Base-by-base conservation (phyloP, 306 rosid species). In the Corylus heterophylla region DNA sequence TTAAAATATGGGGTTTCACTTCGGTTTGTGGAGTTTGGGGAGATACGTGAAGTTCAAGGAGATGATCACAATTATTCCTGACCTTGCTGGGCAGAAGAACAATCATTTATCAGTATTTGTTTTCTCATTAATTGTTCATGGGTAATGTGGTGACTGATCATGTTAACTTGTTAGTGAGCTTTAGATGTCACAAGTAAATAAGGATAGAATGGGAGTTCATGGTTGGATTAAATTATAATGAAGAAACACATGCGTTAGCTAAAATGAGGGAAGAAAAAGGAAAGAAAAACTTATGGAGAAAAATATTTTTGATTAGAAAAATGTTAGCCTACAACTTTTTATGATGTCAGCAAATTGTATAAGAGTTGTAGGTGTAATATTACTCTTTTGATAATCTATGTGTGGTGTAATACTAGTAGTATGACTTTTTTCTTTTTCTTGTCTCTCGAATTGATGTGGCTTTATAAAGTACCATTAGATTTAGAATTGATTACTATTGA, bases 1-100 rank as follows among this genome's bases (percentile, higher is more conserved):
- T 76, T 74, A 48, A 73, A 79, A n/a, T 78, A 50, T 48, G 78
- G 83, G 71, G 72, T 77, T 81, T 84, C 64, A 69, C 72, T 69
- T 76, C 75, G 69, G 76, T 72, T 81, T 81, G 75, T 77, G 74
- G 74, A 79, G 77, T 78, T 78, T 80, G 84, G 73, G 80, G 76
- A 54, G 76, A 67, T 69, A 22, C 83, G 74, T 78, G 86, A 66
- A 17, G 44, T 83, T 61, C 39, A 49, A 44, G 63, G 44, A 42
- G 51, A 68, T 42, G 51, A 42, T 42, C 50, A 68, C 12, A 9
- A 68, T 39, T 68, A 68, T 39, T 68, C 51, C 13, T 18, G 22
- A 68, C 25, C 72, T 17, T 20, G 42, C 25, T 4, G 51, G 48
- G 51, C 72, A 39, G 72, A 68, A 68, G 72, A 68, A 68, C 72